Evolutionary conservation across 306 rosid species (phyloP).

Genomic region (Cajanus cajan): DNA sequence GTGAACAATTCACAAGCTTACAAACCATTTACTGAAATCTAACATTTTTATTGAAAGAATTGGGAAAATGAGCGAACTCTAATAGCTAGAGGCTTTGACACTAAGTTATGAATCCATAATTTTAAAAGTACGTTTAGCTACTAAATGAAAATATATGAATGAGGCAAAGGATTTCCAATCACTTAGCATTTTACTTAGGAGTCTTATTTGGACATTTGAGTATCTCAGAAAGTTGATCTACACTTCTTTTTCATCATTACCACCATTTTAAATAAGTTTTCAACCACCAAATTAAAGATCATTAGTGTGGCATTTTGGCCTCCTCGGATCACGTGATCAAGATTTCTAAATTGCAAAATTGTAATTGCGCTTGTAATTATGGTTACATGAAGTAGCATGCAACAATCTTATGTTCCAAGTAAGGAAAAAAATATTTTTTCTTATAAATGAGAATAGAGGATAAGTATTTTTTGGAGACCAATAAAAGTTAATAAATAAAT

Average conservation of each 20-base stretch:
- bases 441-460: too few relatives aligned
- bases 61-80: background rate
- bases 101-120: background rate
- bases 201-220: too few relatives aligned
- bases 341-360: background rate
- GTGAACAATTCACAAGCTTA: background rate
- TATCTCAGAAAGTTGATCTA: background rate
- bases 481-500: too few relatives aligned
- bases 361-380: background rate
- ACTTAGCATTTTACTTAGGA: too few relatives aligned
- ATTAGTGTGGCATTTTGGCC: background rate
- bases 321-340: background rate
- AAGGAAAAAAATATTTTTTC: too few relatives aligned
- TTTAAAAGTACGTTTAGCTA: background rate
- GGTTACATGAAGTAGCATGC: background rate
- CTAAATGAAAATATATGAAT: background rate
- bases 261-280: background rate
- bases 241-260: background rate
- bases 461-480: too few relatives aligned
- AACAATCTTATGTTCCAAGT: too few relatives aligned
- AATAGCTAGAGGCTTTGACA: background rate
- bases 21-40: background rate
- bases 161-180: background rate
- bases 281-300: background rate
- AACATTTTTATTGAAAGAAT: background rate